Conservation (phyloP, 1,139 yeast species). For the Keqinozyma sinolaborantium region DNA sequence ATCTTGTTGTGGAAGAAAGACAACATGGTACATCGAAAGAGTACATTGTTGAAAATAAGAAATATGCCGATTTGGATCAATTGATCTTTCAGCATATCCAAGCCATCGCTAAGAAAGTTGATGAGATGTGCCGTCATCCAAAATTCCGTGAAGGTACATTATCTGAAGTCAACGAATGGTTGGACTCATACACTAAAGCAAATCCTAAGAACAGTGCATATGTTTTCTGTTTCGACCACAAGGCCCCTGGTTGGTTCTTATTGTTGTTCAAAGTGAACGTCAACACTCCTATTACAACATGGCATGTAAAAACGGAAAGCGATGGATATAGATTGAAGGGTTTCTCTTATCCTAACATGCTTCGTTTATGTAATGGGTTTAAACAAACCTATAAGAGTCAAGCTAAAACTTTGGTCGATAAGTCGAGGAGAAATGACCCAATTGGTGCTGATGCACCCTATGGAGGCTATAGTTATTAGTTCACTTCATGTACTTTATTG, state of each 20-base stretch:
- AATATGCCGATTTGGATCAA: conserved; percentile 88
- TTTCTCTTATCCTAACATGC: conserved; percentile 82
- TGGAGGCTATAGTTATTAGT: conserved; percentile 27
- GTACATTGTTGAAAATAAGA: conserved; percentile 64
- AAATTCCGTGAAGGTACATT: conserved; percentile 84
- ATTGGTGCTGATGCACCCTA: conserved; percentile 16
- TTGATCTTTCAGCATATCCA: conserved; percentile 85
- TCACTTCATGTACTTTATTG: conserved; percentile 3
- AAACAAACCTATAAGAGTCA: conserved; percentile 54
- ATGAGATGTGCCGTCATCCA: conserved; percentile 81
- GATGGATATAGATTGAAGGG: conserved; percentile 80
- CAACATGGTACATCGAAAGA: conserved; percentile 54
- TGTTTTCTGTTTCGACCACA: conserved; percentile 87
- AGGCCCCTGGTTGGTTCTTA: conserved; percentile 88
- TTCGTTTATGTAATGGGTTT: conserved; percentile 89
- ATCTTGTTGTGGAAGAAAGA: conserved; percentile 78
- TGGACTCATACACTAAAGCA: conserved; percentile 85
- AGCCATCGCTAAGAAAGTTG: conserved; percentile 79
- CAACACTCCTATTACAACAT: conserved; percentile 67
- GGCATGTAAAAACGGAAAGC: conserved; percentile 89
- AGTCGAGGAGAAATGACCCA: conserved; percentile 14
- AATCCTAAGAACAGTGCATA: conserved; percentile 89
- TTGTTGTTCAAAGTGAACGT: conserved; percentile 78
- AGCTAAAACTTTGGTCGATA: conserved; percentile 19
- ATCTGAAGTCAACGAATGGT: conserved; percentile 80